Conservation (phyloP, 73 alveolate species). For the Uronychia binucleata region DNA sequence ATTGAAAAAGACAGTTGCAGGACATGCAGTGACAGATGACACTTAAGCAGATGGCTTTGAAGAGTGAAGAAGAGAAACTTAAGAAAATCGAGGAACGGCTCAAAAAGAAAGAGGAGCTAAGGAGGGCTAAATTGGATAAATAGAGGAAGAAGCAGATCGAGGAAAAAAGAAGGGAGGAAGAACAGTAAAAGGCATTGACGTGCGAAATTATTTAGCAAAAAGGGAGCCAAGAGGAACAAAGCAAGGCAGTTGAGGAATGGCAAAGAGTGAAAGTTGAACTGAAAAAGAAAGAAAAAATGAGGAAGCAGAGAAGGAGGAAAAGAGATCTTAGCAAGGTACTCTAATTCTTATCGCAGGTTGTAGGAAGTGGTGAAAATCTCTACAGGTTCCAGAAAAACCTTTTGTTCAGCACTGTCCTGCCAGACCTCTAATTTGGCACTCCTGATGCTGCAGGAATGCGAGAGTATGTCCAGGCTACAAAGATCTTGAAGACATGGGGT, state of each 20-base stretch:
- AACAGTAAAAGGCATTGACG: neutral
- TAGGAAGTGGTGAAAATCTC: neutral
- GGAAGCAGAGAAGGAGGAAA: neutral
- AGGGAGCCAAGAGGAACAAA: neutral
- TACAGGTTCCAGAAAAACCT: neutral
- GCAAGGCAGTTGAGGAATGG: neutral
- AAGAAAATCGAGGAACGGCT: neutral
- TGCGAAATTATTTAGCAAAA: neutral
- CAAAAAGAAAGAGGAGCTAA: neutral
- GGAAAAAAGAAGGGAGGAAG: neutral
- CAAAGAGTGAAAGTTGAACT: neutral
- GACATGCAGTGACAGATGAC: conserved; percentile 27
- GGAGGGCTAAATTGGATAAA: neutral
- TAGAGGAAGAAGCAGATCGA: neutral
- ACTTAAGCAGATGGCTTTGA: neutral
- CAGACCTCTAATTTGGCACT: neutral
- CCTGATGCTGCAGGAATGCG: neutral
- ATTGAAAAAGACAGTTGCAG: neutral
- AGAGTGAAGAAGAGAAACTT: neutral
- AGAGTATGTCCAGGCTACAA: neutral
- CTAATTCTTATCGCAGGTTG: too few species aligned
- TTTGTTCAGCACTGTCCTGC: neutral
- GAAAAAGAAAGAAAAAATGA: neutral
- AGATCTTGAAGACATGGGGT: neutral
- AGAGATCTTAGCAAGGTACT: neutral